A percentile compares a stretch with the other conserved stretches of the same genome.
Evolutionary conservation across 768 basidiomycete species (phyloP).

Genomic region (Mycena belliarum): DNA sequence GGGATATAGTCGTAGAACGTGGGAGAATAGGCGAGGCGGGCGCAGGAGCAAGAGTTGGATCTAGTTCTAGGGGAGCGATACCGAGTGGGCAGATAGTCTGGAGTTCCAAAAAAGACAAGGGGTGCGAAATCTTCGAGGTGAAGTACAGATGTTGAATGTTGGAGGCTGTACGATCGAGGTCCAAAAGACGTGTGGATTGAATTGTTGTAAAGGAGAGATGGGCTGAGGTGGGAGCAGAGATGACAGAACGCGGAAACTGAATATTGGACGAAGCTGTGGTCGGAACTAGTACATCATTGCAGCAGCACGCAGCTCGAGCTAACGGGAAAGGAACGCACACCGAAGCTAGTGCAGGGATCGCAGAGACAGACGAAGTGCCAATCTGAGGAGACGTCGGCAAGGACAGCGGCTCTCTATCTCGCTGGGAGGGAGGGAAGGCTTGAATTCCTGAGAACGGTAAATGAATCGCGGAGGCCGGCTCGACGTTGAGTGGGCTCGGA

Average conservation of each 20-base stretch:
- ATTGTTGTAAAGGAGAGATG: not conserved
- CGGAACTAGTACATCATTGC: not conserved
- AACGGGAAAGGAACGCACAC: not conserved
- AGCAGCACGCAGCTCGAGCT: not conserved
- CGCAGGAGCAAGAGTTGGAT: not conserved
- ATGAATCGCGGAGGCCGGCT: not conserved
- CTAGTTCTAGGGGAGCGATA: not conserved
- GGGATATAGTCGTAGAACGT: not conserved
- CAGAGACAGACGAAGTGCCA: no score
- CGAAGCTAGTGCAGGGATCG: not conserved
- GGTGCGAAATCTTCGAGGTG: not conserved
- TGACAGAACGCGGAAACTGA: not conserved
- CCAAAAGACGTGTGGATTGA: no score
- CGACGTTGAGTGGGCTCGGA: no score
- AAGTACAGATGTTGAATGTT: not conserved
- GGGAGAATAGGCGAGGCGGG: not conserved
- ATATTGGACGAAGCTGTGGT: not conserved
- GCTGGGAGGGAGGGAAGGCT: not conserved
- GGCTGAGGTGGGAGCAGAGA: not conserved
- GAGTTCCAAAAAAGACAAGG: not conserved
- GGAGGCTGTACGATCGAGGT: no score
- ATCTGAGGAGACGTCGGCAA: no score
- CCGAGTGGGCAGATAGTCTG: not conserved
- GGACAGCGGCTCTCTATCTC: not conserved
- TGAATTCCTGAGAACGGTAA: not conserved